Evolutionary conservation across 1,139 yeast species (phyloP).

Genomic region (Suhomyces maxii): DNA sequence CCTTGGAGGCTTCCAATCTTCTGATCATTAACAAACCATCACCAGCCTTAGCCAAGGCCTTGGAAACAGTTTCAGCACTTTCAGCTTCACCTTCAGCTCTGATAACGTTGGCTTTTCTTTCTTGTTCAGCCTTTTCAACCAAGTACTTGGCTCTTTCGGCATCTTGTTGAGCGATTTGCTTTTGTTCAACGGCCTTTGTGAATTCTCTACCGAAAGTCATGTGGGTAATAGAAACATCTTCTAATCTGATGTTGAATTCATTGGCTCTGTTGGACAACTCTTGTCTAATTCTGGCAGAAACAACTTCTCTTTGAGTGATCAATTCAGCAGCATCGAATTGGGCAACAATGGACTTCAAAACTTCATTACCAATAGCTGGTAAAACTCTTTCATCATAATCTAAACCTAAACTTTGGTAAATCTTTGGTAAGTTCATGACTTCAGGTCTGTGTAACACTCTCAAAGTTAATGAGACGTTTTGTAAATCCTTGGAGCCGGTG

Average conservation of each 20-base stretch:
- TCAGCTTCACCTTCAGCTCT: conserved; percentile 99
- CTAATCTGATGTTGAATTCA: conserved; percentile 88
- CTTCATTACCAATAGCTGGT: conserved; percentile 97
- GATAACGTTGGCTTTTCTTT: conserved; percentile 89
- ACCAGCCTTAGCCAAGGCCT: conserved; percentile 91
- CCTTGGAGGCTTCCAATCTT: conserved; percentile 95
- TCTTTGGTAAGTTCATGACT: conserved; percentile 73
- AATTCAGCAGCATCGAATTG: conserved; percentile 98
- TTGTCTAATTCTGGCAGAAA: conserved; percentile 83
- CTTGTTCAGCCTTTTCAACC: conserved; percentile 97
- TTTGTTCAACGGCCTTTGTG: conserved; percentile 98
- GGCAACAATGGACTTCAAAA: conserved; percentile 91
- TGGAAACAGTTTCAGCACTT: conserved; percentile 93
- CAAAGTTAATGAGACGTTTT: conserved; percentile 89
- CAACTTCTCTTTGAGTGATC: conserved; percentile 95
- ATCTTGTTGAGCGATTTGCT: conserved; percentile 98
- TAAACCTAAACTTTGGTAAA: conserved; percentile 87
- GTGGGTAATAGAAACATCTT: conserved; percentile 97
- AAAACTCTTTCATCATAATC: conserved; percentile 97
- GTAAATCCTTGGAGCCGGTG: conserved; percentile 96
- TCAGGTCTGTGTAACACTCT: conserved; percentile 96
- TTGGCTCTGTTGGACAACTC: conserved; percentile 82
- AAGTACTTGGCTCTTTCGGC: conserved; percentile 95
- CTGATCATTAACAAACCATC: conserved; percentile 93
- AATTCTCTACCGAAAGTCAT: conserved; percentile 97